A percentile compares a stretch with the other conserved stretches of the same genome.
phyloP scores from a whole-genome alignment of 805 yeast genomes.

The Scheffersomyces stipitis region DNA sequence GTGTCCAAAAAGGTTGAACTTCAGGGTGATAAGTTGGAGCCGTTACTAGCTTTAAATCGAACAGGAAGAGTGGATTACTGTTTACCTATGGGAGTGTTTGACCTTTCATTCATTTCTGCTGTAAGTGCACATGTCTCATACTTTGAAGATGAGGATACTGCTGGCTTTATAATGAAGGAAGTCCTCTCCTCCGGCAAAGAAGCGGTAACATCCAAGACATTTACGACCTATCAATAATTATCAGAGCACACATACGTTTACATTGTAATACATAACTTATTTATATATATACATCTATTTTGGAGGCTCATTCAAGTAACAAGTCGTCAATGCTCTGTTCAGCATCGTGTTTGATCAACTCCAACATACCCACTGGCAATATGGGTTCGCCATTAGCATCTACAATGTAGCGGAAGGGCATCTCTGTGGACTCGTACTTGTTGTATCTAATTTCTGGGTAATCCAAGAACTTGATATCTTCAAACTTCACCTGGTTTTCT shows the following conservation, averaged over 20 bases:
- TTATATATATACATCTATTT: not conserved
- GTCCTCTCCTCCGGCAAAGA: conserved; percentile 29
- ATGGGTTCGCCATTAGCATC: conserved; percentile 69
- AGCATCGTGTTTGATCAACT: conserved; percentile 79
- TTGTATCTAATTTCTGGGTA: conserved; percentile 90
- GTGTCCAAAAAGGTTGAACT: conserved; percentile 26
- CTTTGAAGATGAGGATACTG: conserved; percentile 82
- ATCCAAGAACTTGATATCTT: conserved; percentile 80
- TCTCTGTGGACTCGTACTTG: conserved; percentile 89
- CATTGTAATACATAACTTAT: not conserved
- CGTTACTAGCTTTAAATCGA: conserved; percentile 53
- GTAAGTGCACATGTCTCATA: conserved; percentile 87
- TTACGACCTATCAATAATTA: not conserved
- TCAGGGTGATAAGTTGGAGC: conserved; percentile 24
- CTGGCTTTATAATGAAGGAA: conserved; percentile 72
- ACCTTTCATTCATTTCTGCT: conserved; percentile 76
- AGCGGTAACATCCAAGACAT: conserved; percentile 3
- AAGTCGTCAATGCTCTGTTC: conserved; percentile 80
- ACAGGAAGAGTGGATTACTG: conserved; percentile 82
- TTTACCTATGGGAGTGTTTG: conserved; percentile 75
- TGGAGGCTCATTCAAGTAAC: conserved; percentile 31
- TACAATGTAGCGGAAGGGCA: conserved; percentile 92
- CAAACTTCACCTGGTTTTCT: conserved; percentile 56
- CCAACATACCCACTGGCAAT: conserved; percentile 88
- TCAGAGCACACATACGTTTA: not conserved